Evolutionary conservation across 2,329 filamentous ascomycete genomes (phyloP).

Genomic region (Diaporthe sp.): DNA sequence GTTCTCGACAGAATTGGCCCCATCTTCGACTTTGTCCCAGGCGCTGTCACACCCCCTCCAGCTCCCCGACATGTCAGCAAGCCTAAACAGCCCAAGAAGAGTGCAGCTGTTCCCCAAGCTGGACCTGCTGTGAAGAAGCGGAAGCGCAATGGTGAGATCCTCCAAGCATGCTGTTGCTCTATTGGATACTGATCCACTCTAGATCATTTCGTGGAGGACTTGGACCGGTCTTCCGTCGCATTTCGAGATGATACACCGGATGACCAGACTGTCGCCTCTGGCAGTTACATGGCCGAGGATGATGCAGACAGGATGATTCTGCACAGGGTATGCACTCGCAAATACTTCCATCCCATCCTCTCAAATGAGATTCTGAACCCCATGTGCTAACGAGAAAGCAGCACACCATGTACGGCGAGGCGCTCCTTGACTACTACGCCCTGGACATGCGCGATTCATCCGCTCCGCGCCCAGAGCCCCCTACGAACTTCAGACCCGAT

Average conservation of each 20-base stretch:
- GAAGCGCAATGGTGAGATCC: slow-evolving; percentile 33
- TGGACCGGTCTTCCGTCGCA: slow-evolving; percentile 61
- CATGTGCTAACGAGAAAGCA: slow-evolving; percentile 76
- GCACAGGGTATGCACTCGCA: slow-evolving; percentile 34
- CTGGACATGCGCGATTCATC: slow-evolving; percentile 84
- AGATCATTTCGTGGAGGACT: slow-evolving; percentile 68
- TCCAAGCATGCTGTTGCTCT: slow-evolving; percentile 29
- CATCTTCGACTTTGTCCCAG: slow-evolving; percentile 91
- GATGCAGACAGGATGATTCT: slow-evolving; percentile 78
- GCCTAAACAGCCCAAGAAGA: slow-evolving; percentile 81
- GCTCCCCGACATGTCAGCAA: slow-evolving; percentile 94
- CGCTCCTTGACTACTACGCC: slow-evolving; percentile 96
- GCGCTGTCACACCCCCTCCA: slow-evolving; percentile 89
- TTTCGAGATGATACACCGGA: slow-evolving; percentile 80
- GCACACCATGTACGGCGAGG: slow-evolving; percentile 92
- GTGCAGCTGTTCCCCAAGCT: slow-evolving; percentile 56
- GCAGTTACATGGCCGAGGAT: slow-evolving; percentile 88
- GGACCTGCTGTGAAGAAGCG: slow-evolving; percentile 33
- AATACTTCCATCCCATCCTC: background rate
- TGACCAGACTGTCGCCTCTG: slow-evolving; percentile 85
- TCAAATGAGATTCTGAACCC: background rate
- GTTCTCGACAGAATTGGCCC: slow-evolving; percentile 85
- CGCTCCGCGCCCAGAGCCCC: slow-evolving; percentile 81
- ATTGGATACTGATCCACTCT: slow-evolving; percentile 45
- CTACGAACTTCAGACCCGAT: slow-evolving; percentile 88